Percentiles rank a stretch among this genome's conserved stretches.
phyloP scores from a whole-genome alignment of 306 rosid species.

The Corylus avellana region DNA sequence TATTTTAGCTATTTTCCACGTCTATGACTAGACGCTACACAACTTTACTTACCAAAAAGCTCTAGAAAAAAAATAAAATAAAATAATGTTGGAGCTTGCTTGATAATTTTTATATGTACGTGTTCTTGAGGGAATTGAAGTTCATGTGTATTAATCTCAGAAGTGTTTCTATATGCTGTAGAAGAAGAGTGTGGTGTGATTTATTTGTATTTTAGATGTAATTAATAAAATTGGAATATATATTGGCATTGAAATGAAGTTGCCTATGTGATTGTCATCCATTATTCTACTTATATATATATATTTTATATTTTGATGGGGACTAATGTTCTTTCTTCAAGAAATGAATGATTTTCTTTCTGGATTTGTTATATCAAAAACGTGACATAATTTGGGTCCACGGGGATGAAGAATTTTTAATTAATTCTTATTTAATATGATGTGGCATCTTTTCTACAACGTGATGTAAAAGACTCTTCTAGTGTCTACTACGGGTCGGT shows the following conservation, averaged over 20 bases:
- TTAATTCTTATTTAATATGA: not conserved
- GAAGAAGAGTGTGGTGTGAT: conserved; percentile 17
- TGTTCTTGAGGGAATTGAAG: too few relatives aligned
- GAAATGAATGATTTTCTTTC: not conserved
- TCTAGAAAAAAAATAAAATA: not conserved
- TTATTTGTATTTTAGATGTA: not conserved
- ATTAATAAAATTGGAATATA: not conserved
- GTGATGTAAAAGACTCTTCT: not conserved
- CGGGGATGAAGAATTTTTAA: not conserved
- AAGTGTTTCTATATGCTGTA: not conserved
- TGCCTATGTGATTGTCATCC: not conserved
- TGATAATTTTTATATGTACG: not conserved
- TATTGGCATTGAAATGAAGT: not conserved
- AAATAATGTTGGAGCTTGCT: not conserved
- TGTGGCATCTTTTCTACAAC: not conserved
- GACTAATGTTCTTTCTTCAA: not conserved
- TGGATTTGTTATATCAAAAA: not conserved
- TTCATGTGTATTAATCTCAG: too few relatives aligned
- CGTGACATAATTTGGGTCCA: not conserved
- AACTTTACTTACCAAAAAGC: not conserved
- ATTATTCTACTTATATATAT: not conserved
- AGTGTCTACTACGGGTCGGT: too few relatives aligned
- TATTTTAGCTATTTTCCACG: not conserved
- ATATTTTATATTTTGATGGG: not conserved
- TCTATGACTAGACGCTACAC: not conserved